Percentiles rank a stretch among this genome's conserved stretches.
These are phyloP conservation scores for Sphaerostilbella broomeana DNA, from an alignment of 2,329 filamentous ascomycete species.

Conservation along the genomic window DNA sequence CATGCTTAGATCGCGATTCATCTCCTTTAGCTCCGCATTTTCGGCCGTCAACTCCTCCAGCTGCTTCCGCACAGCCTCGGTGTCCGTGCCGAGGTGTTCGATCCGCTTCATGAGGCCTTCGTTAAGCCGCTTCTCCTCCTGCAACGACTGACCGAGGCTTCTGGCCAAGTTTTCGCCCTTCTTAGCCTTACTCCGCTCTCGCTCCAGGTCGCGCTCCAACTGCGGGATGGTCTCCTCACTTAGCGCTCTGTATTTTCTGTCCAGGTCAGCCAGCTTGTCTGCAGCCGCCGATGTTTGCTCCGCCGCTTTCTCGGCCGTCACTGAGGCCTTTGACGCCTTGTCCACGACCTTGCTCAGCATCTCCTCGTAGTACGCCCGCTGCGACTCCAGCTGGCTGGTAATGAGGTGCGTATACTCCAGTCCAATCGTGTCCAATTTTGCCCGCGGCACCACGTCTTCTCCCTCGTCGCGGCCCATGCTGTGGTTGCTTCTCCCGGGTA, in stretches of 20 bases:
- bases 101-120: constrained; percentile 79
- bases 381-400: constrained; percentile 85
- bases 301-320: constrained; percentile 57
- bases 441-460: constrained; percentile 64
- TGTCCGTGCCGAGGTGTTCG: constrained; percentile 60
- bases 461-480: constrained; percentile 21
- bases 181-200: constrained; percentile 60
- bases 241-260: constrained; percentile 40
- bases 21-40: constrained; percentile 70
- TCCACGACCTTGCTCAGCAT: constrained; percentile 82
- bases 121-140: constrained; percentile 81
- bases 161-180: constrained; percentile 72
- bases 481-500: constrained; percentile 53
- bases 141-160: constrained; percentile 65
- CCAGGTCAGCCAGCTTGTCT: constrained; percentile 45
- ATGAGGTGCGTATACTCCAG: constrained; percentile 93
- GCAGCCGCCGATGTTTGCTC: constrained; percentile 42
- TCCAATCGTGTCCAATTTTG: constrained; percentile 69
- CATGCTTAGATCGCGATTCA: constrained; percentile 81
- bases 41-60: constrained; percentile 51
- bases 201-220: constrained; percentile 66
- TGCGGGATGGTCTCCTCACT: constrained; percentile 51
- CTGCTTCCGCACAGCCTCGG: constrained; percentile 50
- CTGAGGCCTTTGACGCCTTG: constrained; percentile 71
- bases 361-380: constrained; percentile 90